Percentiles rank a stretch among this genome's conserved stretches.
Conservation (phyloP, 2,329 filamentous ascomycete genomes). For the Claviceps monticola region DNA sequence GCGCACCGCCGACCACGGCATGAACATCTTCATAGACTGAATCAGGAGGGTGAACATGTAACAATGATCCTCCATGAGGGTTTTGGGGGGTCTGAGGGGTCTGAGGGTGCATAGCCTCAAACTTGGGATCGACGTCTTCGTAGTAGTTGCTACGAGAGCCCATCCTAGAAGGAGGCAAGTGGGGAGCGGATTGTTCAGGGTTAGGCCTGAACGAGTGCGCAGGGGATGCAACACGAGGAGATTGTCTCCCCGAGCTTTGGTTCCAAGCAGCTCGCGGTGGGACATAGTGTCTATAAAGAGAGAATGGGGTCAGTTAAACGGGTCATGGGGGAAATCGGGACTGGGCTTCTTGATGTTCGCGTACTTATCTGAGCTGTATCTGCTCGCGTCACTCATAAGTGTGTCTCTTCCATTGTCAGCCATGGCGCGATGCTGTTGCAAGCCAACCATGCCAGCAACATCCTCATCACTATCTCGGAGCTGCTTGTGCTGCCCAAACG, state of each 20-base stretch:
- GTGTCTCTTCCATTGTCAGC: conserved; percentile 29
- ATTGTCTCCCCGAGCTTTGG: conserved; percentile 27
- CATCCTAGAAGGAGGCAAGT: conserved; percentile 19
- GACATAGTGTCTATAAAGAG: conserved; percentile 31
- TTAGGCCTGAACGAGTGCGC: conserved; percentile 20
- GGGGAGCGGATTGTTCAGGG: conserved; percentile 23
- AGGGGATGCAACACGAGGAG: conserved; percentile 32
- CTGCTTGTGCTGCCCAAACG: conserved; percentile 31
- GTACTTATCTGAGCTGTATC: conserved; percentile 62
- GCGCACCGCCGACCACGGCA: conserved; percentile 33
- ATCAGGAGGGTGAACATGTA: conserved; percentile 18
- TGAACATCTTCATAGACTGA: conserved; percentile 49
- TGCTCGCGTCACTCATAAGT: conserved; percentile 52
- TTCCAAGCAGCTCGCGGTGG: conserved; percentile 45
- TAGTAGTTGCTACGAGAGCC: conserved; percentile 49
- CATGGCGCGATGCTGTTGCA: conserved; percentile 41
- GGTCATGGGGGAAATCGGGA: not conserved
- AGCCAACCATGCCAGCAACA: conserved; percentile 57
- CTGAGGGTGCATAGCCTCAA: conserved; percentile 22
- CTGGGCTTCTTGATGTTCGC: conserved; percentile 4
- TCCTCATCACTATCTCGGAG: conserved; percentile 54
- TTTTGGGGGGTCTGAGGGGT: conserved; percentile 20
- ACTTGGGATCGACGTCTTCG: conserved; percentile 85
- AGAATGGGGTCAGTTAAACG: not conserved
- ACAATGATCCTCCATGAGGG: conserved; percentile 17